Conservation (phyloP, 345 rosid species). For the Heritiera littoralis region DNA sequence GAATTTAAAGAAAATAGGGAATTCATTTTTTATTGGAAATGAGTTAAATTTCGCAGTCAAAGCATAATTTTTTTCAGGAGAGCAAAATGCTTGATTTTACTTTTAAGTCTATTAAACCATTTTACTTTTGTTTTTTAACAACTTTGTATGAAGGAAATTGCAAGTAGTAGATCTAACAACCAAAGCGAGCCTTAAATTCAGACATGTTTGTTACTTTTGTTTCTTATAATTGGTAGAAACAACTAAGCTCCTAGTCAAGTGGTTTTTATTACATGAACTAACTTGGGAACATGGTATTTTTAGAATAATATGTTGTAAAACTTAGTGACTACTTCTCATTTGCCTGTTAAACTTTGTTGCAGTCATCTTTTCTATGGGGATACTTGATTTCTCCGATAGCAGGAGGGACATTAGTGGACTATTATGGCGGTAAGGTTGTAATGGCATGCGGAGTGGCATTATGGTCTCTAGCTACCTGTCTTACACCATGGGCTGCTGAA, state of each 20-base stretch:
- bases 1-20: neutral
- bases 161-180: neutral
- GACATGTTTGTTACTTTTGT: neutral
- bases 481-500: constrained; percentile 98
- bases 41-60: no score
- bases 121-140: neutral
- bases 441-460: constrained; percentile 93
- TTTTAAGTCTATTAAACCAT: neutral
- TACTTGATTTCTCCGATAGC: constrained; percentile 89
- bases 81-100: neutral
- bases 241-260: neutral
- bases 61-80: neutral
- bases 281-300: neutral
- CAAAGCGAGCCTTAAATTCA: neutral
- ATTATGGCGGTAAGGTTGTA: constrained; percentile 90
- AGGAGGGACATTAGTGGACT: constrained; percentile 90
- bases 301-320: neutral
- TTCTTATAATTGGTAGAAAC: neutral
- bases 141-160: neutral
- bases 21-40: neutral
- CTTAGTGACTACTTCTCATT: neutral
- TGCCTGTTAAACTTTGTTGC: constrained; percentile 27
- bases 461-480: constrained; percentile 92
- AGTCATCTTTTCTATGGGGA: constrained; percentile 98
- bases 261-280: neutral